Conservation (phyloP, 805 yeast species). For the Candida yuanshanica region DNA sequence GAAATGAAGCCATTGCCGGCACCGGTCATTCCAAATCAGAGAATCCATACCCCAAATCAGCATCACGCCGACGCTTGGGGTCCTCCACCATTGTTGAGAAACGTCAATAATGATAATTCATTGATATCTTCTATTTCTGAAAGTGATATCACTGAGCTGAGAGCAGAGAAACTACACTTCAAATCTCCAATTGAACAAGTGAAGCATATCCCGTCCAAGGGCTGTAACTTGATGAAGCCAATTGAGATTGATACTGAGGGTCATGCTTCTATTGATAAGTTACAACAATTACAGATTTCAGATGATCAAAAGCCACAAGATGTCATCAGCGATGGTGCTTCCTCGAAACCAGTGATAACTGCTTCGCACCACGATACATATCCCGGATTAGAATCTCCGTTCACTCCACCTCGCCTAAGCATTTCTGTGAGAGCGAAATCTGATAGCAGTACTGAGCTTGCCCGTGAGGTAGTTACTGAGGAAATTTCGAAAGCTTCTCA, state of each 20-base stretch:
- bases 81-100: constrained; percentile 18
- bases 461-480: neutral
- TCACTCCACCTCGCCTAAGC: neutral
- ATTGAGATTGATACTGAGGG: no score
- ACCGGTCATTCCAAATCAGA: constrained; percentile 17
- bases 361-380: neutral
- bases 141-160: neutral
- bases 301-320: neutral
- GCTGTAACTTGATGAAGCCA: neutral
- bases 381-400: neutral
- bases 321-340: neutral
- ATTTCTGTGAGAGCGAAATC: neutral
- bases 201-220: constrained; percentile 5
- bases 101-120: constrained; percentile 14
- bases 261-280: neutral
- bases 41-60: constrained; percentile 17
- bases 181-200: constrained; percentile 9
- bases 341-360: neutral
- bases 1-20: constrained; percentile 18
- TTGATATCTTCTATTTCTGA: constrained; percentile 8
- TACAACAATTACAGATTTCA: neutral
- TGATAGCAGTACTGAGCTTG: neutral
- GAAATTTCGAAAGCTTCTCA: constrained; percentile 1
- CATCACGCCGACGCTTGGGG: constrained; percentile 8
- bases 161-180: constrained; percentile 8